Percentiles rank a stretch among this genome's conserved stretches.
Evolutionary conservation across 257 asterid genomes (phyloP).

Genomic region (Nicotiana sylvestris): DNA sequence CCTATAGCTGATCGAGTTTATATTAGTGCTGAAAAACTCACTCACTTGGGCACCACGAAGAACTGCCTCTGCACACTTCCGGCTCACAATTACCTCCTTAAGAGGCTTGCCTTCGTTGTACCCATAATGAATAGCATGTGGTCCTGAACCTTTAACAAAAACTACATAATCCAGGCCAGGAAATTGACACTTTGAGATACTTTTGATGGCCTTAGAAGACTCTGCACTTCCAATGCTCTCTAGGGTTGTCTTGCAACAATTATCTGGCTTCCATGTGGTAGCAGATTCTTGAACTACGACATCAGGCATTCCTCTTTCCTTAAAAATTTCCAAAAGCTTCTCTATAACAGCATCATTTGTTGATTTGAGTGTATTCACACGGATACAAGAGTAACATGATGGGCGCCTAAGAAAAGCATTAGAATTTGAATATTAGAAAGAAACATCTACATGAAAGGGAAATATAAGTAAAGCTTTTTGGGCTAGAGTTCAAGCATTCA

Average conservation of each 20-base stretch:
- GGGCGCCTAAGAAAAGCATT: slow-evolving; percentile 61
- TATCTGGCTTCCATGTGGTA: slow-evolving; percentile 9
- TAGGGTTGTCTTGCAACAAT: slow-evolving; percentile 17
- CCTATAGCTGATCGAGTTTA: background rate
- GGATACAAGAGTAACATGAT: slow-evolving; percentile 87
- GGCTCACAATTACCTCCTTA: slow-evolving; percentile 90
- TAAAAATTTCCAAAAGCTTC: slow-evolving; percentile 56
- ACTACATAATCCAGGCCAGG: slow-evolving; percentile 70
- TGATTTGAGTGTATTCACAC: slow-evolving; percentile 73
- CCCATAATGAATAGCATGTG: slow-evolving; percentile 68
- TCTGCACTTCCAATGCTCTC: slow-evolving; percentile 18
- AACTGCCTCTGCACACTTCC: slow-evolving; percentile 99
- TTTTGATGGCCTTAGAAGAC: slow-evolving; percentile 8
- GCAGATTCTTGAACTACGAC: slow-evolving; percentile 23
- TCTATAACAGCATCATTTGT: slow-evolving; percentile 57
- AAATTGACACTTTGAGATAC: slow-evolving; percentile 58
- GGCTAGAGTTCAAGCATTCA: background rate
- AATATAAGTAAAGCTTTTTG: too few relatives aligned
- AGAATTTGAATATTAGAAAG: background rate
- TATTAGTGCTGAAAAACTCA: background rate
- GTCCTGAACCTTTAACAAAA: slow-evolving; percentile 83
- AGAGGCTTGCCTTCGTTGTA: slow-evolving; percentile 51
- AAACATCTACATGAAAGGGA: background rate
- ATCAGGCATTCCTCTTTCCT: slow-evolving; percentile 36
- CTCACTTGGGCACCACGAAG: slow-evolving; percentile 98